A percentile compares a stretch with the other conserved stretches of the same genome.
These are phyloP conservation scores for Pseudofabraea citricarpa DNA, from an alignment of 2,329 filamentous ascomycete genomes.

Conservation along the genomic window DNA sequence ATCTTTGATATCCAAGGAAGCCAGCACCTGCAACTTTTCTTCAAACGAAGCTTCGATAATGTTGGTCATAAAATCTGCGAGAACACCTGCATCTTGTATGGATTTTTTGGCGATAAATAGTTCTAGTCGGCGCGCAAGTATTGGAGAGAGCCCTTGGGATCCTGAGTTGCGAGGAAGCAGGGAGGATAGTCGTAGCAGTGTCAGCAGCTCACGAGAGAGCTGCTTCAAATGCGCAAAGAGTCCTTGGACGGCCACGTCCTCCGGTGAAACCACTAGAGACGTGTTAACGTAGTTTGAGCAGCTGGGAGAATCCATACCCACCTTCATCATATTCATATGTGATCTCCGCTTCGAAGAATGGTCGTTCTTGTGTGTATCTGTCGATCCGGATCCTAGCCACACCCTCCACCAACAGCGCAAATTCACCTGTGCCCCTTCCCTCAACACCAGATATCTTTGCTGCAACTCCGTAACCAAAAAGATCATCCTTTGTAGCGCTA, in stretches of 20 bases:
- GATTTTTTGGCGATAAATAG: slow-evolving; percentile 82
- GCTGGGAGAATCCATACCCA: slow-evolving; percentile 31
- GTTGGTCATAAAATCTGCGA: slow-evolving; percentile 97
- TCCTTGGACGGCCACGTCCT: slow-evolving; percentile 61
- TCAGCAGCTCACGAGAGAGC: slow-evolving; percentile 79
- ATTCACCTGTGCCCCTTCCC: slow-evolving; percentile 68
- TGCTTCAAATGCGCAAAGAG: slow-evolving; percentile 79
- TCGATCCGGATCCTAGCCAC: slow-evolving; percentile 72
- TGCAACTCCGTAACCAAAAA: slow-evolving; percentile 79
- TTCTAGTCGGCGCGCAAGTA: slow-evolving; percentile 83
- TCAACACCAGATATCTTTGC: slow-evolving; percentile 76
- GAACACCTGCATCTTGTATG: slow-evolving; percentile 71
- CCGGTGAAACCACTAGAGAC: slow-evolving; percentile 27
- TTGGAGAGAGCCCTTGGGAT: slow-evolving; percentile 66
- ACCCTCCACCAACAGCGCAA: slow-evolving; percentile 83
- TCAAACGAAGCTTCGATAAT: slow-evolving; percentile 82
- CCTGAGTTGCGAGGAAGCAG: slow-evolving; percentile 68
- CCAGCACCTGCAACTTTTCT: slow-evolving; percentile 83
- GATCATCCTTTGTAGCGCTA: slow-evolving; percentile 61
- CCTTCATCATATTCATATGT: slow-evolving; percentile 65
- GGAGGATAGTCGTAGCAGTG: slow-evolving; percentile 77
- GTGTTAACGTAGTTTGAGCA: slow-evolving; percentile 13
- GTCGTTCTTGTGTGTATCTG: slow-evolving; percentile 69
- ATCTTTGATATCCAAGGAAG: slow-evolving; percentile 73
- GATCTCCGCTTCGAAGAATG: slow-evolving; percentile 82